These are phyloP conservation scores for Asterochloris sp. DNA, from an alignment of 139 green algal genomes.

Conservation along the genomic window DNA sequence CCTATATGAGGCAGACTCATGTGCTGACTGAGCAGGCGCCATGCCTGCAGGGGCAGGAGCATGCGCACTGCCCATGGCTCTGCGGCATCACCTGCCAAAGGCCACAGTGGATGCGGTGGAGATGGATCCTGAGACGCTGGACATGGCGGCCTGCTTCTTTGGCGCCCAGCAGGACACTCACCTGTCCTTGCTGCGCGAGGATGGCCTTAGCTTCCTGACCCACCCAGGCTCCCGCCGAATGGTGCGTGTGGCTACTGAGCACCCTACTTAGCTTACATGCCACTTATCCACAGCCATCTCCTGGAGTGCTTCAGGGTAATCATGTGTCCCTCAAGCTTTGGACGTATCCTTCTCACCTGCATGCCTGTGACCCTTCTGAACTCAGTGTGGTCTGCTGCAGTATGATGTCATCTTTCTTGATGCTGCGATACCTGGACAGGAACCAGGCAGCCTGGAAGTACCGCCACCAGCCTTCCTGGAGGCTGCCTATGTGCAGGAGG, in stretches of 20 bases:
- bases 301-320: not conserved
- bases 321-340: not conserved
- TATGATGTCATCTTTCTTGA: conserved; percentile 13
- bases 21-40: not conserved
- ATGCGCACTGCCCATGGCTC: conserved; percentile 10
- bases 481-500: not conserved
- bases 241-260: not conserved
- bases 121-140: conserved; percentile 13
- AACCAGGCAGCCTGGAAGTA: conserved; percentile 8
- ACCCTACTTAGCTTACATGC: not conserved
- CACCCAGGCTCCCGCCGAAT: not conserved
- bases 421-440: not conserved
- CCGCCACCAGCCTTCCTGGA: not conserved
- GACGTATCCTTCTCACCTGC: not conserved
- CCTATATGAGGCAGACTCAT: not conserved
- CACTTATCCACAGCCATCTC: not conserved
- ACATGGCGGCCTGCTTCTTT: conserved; percentile 14
- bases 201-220: conserved; percentile 8
- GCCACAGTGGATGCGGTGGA: conserved; percentile 8
- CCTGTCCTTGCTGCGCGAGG: conserved; percentile 7
- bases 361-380: not conserved
- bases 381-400: not conserved
- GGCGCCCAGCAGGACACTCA: not conserved
- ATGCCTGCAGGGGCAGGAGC: not conserved
- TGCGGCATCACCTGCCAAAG: conserved; percentile 1